Base-by-base conservation (phyloP, 495 filamentous ascomycete genomes). In the Glonium stellatum region DNA sequence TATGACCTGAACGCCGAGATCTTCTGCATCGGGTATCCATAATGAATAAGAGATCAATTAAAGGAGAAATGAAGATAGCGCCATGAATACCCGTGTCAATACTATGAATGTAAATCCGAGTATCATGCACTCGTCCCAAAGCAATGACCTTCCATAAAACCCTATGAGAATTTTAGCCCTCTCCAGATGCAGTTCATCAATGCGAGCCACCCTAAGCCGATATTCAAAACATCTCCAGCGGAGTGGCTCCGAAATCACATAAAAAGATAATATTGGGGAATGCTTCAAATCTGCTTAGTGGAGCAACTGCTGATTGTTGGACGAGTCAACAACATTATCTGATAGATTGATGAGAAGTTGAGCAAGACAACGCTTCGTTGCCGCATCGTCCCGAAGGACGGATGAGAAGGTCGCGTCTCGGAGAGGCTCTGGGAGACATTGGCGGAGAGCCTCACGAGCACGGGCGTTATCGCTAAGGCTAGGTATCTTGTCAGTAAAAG, bases 301-400 rank as follows among this genome's bases (percentile, higher is more conserved):
- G 22, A 64, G 57, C 11, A 67, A 39, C 22, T 41, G 37, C 58
- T 67, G 65, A 34, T 64, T 64, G 49, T 58, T 61, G 5, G 55
- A n/a, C 2, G 64, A 47, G 67, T 93, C 90, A 58, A 87, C 85
- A 60, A 93, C 87, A 69, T 89, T 91, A 75, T 99, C 93, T 31
- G 90, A 93, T 48, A 99, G 84, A 72, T 97, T 97, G 76, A 99
- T 96, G 56, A 97, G 77, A 39, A 99, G 85, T 74, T 97, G 93
- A 8, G 92, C 90, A 34, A 99, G 84, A 71, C 93, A 99, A 57
- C 93, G 89, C 76, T 99, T 99, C 3, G 95, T 99, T 5, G 95
- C 93, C 9, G 93, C 95, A 65, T 99, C 93, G 68, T 97, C 93
- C 55, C 93, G 89, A 39, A 99, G 84, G 35, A 99, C 92, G 0